Conservation (phyloP, 352 stramenopile genomes). For the Elongisporangium anandrum region DNA sequence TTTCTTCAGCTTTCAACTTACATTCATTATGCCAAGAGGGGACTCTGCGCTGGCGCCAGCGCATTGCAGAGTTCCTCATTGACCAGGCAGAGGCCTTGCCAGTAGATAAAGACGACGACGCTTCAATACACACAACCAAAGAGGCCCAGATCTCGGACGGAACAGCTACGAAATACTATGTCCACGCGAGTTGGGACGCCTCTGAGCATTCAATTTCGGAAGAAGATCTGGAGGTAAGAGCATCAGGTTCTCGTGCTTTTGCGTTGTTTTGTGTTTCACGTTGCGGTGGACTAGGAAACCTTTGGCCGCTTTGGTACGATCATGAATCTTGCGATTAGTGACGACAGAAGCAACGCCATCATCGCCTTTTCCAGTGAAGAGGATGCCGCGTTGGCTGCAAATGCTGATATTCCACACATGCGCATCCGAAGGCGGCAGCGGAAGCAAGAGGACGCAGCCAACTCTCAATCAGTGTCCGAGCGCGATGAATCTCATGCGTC, state of each 20-base stretch:
- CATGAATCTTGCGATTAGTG: conserved; percentile 19
- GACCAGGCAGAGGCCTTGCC: conserved; percentile 33
- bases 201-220: conserved; percentile 11
- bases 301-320: conserved; percentile 25
- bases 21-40: conserved; percentile 4
- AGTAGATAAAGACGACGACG: conserved; percentile 40
- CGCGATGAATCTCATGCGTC: conserved; percentile 2
- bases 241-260: background rate
- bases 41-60: conserved; percentile 19
- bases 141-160: background rate
- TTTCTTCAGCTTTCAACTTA: background rate
- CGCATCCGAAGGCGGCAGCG: conserved; percentile 19
- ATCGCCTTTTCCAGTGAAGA: conserved; percentile 19
- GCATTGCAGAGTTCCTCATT: conserved; percentile 45
- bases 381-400: conserved; percentile 15
- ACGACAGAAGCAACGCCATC: conserved; percentile 25
- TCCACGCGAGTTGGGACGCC: conserved; percentile 35
- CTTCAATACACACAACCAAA: background rate
- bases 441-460: conserved; percentile 18
- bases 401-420: conserved; percentile 12
- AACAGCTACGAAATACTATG: conserved; percentile 10
- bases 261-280: background rate
- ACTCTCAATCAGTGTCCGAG: conserved; percentile 6
- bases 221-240: conserved; percentile 20
- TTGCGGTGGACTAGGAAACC: conserved; percentile 13